These are phyloP conservation scores for Lonicera japonica DNA, from an alignment of 129 eudicot genomes.

Conservation along the genomic window DNA sequence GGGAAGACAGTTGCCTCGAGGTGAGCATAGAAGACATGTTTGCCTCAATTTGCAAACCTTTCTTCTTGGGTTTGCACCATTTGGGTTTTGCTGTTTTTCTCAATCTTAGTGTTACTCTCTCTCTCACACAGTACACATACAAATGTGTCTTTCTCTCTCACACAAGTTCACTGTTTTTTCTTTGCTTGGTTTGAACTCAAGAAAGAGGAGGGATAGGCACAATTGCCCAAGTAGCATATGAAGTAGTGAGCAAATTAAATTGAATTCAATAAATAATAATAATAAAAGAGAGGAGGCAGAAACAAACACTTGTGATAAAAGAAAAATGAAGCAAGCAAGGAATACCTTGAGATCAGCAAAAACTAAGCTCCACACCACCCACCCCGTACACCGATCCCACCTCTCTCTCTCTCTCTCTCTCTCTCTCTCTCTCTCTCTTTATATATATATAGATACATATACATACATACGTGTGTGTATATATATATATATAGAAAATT, in stretches of 20 bases:
- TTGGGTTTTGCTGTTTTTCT: constrained; percentile 42
- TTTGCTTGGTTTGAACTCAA: constrained; percentile 46
- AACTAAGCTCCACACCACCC: constrained; percentile 24
- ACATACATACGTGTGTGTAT: not conserved
- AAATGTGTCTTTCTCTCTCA: not conserved
- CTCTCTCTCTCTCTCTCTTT: too few relatives aligned
- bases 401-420: constrained; percentile 21
- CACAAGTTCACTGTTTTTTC: not conserved
- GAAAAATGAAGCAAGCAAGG: constrained; percentile 32
- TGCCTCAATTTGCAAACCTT: constrained; percentile 81
- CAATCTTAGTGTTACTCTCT: not conserved
- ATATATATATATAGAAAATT: too few relatives aligned
- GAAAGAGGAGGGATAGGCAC: constrained; percentile 14
- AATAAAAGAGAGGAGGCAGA: not conserved
- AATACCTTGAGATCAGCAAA: constrained; percentile 67
- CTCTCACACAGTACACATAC: too few relatives aligned
- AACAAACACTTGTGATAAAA: not conserved
- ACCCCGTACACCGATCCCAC: constrained; percentile 17
- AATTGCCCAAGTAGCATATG: constrained; percentile 13
- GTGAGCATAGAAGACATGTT: constrained; percentile 38
- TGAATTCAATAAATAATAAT: too few relatives aligned
- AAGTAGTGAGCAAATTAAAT: too few relatives aligned
- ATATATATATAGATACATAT: not conserved
- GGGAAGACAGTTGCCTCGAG: constrained; percentile 42
- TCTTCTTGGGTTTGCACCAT: constrained; percentile 58